These are phyloP conservation scores for Barnettozyma salicaria DNA, from an alignment of 805 yeast genomes.

Conservation along the genomic window DNA sequence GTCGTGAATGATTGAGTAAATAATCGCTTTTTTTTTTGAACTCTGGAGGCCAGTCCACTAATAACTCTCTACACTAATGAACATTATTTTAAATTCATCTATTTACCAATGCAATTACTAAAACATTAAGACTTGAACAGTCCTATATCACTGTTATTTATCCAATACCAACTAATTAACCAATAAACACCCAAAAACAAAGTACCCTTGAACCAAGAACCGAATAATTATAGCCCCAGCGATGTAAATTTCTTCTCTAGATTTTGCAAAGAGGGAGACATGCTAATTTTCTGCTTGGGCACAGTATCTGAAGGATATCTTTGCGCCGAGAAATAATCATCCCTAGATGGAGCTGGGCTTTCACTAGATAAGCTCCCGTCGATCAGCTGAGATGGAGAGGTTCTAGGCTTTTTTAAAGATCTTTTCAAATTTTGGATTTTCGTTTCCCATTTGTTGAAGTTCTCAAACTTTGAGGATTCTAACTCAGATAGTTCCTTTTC, in stretches of 20 bases:
- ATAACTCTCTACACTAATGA: too few species aligned
- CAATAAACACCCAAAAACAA: too few species aligned
- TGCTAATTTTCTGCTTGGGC: background rate
- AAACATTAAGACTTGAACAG: too few species aligned
- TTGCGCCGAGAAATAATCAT: background rate
- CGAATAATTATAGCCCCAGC: background rate
- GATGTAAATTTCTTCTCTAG: slow-evolving; percentile 10
- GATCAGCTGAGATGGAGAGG: too few species aligned
- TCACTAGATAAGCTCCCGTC: background rate
- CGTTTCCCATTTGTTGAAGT: slow-evolving; percentile 22
- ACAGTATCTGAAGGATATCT: background rate
- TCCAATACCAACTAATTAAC: too few species aligned
- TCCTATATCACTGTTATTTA: too few species aligned
- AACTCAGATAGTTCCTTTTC: slow-evolving; percentile 15
- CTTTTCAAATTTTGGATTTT: slow-evolving; percentile 16
- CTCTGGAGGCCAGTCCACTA: too few species aligned
- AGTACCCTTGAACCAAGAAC: background rate
- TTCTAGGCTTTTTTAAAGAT: background rate
- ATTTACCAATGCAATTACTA: too few species aligned
- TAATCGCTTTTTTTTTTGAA: too few species aligned
- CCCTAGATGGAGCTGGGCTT: too few species aligned
- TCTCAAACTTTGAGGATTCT: slow-evolving; percentile 17
- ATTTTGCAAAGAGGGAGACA: slow-evolving; percentile 12
- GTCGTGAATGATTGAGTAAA: too few species aligned
- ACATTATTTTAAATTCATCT: too few species aligned